These are phyloP conservation scores for Tremellales sp. DNA, from an alignment of 1,284 basidiomycete genomes.

Conservation along the genomic window DNA sequence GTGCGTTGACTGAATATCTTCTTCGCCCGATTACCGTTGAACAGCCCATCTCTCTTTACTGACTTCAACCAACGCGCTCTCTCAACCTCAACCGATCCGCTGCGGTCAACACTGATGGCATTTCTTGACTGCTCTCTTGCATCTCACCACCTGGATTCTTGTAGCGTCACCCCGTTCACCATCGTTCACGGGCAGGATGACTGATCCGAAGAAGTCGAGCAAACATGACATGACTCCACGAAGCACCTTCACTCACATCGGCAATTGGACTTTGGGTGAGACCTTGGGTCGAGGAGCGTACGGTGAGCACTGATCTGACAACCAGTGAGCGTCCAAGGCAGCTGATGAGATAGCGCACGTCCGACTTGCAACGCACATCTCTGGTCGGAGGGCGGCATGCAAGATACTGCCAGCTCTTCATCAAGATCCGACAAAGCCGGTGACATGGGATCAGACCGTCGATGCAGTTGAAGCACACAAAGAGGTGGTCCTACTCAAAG, in stretches of 20 bases:
- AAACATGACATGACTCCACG: constrained; percentile 19
- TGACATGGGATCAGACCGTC: constrained; percentile 27
- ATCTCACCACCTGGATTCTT: no score
- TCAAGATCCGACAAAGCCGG: constrained; percentile 4
- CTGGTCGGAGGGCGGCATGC: constrained; percentile 40
- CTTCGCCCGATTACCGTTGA: no score
- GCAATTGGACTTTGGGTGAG: constrained; percentile 37
- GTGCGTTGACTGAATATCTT: no score
- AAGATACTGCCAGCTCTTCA: constrained; percentile 47
- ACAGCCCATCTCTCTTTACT: no score
- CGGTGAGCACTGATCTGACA: constrained; percentile 22
- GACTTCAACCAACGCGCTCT: no score
- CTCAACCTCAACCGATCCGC: no score
- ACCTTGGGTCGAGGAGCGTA: constrained; percentile 45
- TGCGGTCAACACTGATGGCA: no score
- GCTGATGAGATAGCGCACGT: constrained; percentile 40
- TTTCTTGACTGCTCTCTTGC: no score
- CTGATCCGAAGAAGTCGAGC: no score
- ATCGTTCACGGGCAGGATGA: no score
- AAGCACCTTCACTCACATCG: constrained; percentile 28
- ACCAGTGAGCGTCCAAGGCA: background rate
- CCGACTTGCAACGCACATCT: constrained; percentile 41
- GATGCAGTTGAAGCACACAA: constrained; percentile 47
- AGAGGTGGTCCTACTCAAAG: constrained; percentile 46
- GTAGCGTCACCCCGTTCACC: no score